A percentile compares a stretch with the other conserved stretches of the same genome.
phyloP scores from a whole-genome alignment of 805 yeast genomes.

The Suhomyces tanzawaensis region DNA sequence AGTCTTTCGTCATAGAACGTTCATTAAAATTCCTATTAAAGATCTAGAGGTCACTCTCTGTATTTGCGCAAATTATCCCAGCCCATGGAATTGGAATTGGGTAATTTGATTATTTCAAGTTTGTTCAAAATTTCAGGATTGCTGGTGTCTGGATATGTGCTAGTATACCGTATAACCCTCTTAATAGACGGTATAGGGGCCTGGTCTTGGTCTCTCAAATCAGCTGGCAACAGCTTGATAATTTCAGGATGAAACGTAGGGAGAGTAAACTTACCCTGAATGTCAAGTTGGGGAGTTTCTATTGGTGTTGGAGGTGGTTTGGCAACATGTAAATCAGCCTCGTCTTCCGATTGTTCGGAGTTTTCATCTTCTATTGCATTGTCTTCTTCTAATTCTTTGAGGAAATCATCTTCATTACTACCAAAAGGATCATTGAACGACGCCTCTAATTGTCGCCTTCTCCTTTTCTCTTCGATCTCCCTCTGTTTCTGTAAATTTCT shows the following conservation, averaged over 20 bases:
- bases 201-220: conserved; percentile 11
- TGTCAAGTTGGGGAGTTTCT: conserved; percentile 22
- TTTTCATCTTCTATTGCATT: conserved; percentile 7
- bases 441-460: conserved; percentile 12
- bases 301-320: conserved; percentile 17
- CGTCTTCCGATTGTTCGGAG: conserved; percentile 11
- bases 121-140: conserved; percentile 35
- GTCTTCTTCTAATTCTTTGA: conserved; percentile 6
- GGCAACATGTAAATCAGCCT: conserved; percentile 8
- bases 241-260: conserved; percentile 37
- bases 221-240: conserved; percentile 30
- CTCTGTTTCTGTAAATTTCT: conserved; percentile 15
- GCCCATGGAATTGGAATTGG: conserved; percentile 41
- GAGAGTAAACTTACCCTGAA: conserved; percentile 26
- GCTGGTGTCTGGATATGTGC: conserved; percentile 27
- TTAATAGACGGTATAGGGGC: conserved; percentile 22
- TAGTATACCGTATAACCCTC: conserved; percentile 32
- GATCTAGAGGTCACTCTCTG: conserved; percentile 13
- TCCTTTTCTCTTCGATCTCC: conserved; percentile 12
- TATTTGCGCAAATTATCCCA: conserved; percentile 44
- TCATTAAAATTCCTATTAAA: no score
- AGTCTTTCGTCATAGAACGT: no score
- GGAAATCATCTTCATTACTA: conserved; percentile 7
- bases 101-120: conserved; percentile 40
- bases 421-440: conserved; percentile 15